Evolutionary conservation across 106 monocot species (phyloP).

Genomic region (Dendrobium chrysotoxum): DNA sequence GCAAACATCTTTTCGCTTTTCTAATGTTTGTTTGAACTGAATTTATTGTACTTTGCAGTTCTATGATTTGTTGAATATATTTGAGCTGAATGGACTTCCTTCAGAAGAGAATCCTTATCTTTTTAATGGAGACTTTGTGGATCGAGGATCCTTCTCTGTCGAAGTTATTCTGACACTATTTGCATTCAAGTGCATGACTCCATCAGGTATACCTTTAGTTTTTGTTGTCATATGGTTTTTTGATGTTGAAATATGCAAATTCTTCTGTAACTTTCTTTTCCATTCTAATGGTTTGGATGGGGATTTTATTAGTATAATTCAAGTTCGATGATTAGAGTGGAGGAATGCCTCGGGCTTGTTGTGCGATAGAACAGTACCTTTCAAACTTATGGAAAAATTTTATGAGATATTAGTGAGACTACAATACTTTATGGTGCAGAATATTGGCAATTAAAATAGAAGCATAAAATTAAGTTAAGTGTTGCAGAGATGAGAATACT

Average conservation of each 20-base stretch:
- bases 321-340: too few relatives aligned
- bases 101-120: slow-evolving; percentile 97
- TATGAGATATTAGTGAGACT: too few relatives aligned
- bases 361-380: too few relatives aligned
- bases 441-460: too few relatives aligned
- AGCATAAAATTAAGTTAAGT: too few relatives aligned
- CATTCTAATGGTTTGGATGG: background rate
- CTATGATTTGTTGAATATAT: slow-evolving; percentile 91
- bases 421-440: too few relatives aligned
- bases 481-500: too few relatives aligned
- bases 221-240: background rate
- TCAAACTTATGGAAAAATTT: too few relatives aligned
- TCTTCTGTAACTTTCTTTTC: background rate
- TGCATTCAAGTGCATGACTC: slow-evolving; percentile 94
- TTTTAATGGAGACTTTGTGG: slow-evolving; percentile 99
- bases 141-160: slow-evolving; percentile 92
- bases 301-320: too few relatives aligned
- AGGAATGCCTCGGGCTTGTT: too few relatives aligned
- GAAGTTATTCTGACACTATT: slow-evolving; percentile 97
- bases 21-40: slow-evolving; percentile 5
- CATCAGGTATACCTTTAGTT: slow-evolving; percentile 48
- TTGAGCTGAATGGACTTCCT: slow-evolving; percentile 92
- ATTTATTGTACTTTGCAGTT: slow-evolving; percentile 51
- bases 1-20: background rate
- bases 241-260: background rate